Conservation (phyloP, 139 green algal genomes). For the Mesotaenium endlicherianum region DNA sequence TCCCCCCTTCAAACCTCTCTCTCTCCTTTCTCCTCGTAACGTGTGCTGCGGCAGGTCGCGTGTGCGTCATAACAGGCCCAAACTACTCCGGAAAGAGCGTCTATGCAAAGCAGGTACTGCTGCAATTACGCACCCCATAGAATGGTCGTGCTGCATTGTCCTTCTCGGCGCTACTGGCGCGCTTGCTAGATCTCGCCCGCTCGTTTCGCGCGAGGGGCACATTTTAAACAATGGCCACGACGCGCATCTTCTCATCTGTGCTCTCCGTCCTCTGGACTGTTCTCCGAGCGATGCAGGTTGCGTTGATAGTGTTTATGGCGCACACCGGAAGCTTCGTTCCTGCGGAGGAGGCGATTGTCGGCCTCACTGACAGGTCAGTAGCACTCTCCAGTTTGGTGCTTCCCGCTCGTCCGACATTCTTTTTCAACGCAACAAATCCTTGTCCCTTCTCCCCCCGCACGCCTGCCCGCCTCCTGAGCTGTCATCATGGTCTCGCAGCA, state of each 20-base stretch:
- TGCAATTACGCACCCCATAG: no score
- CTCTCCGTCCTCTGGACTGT: background rate
- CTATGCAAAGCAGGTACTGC: conserved; percentile 51
- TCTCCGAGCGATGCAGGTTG: conserved; percentile 62
- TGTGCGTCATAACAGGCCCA: conserved; percentile 55
- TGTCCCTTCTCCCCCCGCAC: no score
- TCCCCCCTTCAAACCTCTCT: no score
- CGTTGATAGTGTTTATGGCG: conserved; percentile 84
- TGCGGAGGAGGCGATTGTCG: conserved; percentile 60
- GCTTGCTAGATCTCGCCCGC: background rate
- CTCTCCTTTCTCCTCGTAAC: no score
- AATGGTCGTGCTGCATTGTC: no score
- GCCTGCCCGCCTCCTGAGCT: no score
- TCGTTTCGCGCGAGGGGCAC: no score
- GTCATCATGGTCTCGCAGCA: background rate
- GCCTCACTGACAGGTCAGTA: conserved; percentile 71
- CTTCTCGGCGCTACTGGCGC: background rate
- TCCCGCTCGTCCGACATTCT: background rate
- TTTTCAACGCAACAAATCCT: background rate
- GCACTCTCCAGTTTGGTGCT: background rate
- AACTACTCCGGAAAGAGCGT: conserved; percentile 59
- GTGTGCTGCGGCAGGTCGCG: no score
- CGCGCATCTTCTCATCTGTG: background rate
- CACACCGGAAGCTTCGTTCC: conserved; percentile 71
- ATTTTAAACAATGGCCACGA: no score